These are phyloP conservation scores for Usnea hakonensis DNA, from an alignment of 495 filamentous ascomycete genomes.

Conservation along the genomic window DNA sequence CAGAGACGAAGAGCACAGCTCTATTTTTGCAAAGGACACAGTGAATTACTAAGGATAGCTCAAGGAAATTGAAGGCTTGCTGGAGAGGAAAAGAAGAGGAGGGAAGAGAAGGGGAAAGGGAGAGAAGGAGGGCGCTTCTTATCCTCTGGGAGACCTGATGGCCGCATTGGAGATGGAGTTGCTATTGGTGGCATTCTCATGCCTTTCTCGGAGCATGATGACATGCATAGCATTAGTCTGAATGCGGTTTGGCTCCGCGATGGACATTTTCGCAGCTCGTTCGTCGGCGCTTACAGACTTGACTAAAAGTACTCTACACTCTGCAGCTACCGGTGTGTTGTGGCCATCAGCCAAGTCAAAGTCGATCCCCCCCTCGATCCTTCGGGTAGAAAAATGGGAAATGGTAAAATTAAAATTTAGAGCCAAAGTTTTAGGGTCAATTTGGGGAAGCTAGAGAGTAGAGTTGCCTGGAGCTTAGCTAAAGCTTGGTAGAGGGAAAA, in stretches of 20 bases:
- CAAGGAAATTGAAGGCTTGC: slow-evolving; percentile 66
- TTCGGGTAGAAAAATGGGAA: not conserved
- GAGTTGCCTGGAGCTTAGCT: not conserved
- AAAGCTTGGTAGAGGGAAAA: not conserved
- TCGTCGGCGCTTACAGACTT: slow-evolving; percentile 6
- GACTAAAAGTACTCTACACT: too few species aligned
- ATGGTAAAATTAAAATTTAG: not conserved
- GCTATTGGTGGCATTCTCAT: not conserved
- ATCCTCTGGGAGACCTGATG: slow-evolving; percentile 10
- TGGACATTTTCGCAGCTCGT: not conserved
- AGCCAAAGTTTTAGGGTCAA: too few species aligned
- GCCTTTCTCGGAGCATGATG: slow-evolving; percentile 16
- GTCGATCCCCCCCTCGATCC: not conserved
- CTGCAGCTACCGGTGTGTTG: too few species aligned
- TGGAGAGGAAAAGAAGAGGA: slow-evolving; percentile 50
- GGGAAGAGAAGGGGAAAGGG: slow-evolving; percentile 45
- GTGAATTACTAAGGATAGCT: slow-evolving; percentile 43
- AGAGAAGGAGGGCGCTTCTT: slow-evolving; percentile 29
- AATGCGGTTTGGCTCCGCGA: not conserved
- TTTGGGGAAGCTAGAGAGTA: not conserved
- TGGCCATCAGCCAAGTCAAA: not conserved
- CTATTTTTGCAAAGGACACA: slow-evolving; percentile 18
- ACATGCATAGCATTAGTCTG: slow-evolving; percentile 16
- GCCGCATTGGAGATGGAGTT: slow-evolving; percentile 5
- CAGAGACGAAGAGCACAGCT: slow-evolving; percentile 31